phyloP scores from a whole-genome alignment of 352 stramenopile species.

The Aphanomyces euteiches region DNA sequence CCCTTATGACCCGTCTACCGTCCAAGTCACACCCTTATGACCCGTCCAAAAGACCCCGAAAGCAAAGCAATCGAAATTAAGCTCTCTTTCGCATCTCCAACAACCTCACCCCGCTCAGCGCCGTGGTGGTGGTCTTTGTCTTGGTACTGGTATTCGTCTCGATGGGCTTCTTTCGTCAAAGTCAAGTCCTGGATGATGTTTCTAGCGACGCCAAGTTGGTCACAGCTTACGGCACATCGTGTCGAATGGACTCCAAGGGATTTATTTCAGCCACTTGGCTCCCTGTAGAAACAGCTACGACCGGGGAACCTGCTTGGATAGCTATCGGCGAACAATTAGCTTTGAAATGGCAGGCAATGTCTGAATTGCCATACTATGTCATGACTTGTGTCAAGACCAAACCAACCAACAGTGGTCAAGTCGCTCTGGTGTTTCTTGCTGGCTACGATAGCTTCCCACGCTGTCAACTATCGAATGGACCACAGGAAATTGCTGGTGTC shows the following conservation, averaged over 20 bases:
- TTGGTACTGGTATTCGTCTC: too few species aligned
- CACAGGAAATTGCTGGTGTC: slow-evolving; percentile 7
- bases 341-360: neutral
- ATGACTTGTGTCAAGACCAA: neutral
- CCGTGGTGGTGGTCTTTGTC: too few species aligned
- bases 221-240: neutral
- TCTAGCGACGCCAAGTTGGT: too few species aligned
- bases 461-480: neutral
- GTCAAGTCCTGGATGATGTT: too few species aligned
- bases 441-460: slow-evolving; percentile 1
- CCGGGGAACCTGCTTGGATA: neutral
- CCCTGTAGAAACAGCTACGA: neutral
- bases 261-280: neutral
- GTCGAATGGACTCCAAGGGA: neutral
- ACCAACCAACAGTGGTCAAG: neutral
- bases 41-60: too few species aligned
- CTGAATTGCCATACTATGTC: neutral
- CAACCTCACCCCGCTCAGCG: too few species aligned
- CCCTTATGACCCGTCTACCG: too few species aligned
- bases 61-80: too few species aligned
- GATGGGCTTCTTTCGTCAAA: too few species aligned
- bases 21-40: too few species aligned
- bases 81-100: too few species aligned
- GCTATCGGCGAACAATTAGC: neutral
- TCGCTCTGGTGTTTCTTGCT: slow-evolving; percentile 10